These are phyloP conservation scores for Aurifilum marmelostoma DNA, from an alignment of 2,329 filamentous ascomycete genomes.

Conservation along the genomic window DNA sequence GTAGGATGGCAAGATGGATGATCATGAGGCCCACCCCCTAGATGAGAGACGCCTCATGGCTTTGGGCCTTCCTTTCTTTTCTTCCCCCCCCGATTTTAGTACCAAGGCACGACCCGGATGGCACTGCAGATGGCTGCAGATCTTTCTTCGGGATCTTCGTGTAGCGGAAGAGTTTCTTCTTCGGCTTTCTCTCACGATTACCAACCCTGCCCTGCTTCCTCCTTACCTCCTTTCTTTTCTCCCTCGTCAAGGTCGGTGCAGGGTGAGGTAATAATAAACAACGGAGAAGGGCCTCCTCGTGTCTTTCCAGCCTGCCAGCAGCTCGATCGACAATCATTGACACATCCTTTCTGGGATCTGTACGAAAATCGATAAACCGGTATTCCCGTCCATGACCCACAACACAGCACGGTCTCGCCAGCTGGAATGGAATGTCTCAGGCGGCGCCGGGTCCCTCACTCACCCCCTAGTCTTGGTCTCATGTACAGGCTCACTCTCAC, in stretches of 20 bases:
- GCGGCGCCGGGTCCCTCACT: no score
- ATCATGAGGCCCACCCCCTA: background rate
- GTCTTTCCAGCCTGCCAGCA: background rate
- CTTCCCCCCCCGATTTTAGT: background rate
- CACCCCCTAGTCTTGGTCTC: background rate
- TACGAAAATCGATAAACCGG: background rate
- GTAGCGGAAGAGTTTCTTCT: background rate
- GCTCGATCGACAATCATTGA: background rate
- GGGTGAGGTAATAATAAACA: background rate
- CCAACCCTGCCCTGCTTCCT: background rate
- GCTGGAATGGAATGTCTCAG: background rate
- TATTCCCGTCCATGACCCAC: background rate
- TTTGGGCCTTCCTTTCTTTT: background rate
- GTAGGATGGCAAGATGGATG: background rate
- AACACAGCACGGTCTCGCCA: background rate
- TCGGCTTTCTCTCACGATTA: background rate
- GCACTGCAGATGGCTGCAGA: background rate
- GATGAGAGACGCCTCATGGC: background rate
- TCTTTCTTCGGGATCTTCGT: background rate
- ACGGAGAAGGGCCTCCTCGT: background rate
- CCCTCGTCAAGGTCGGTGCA: background rate
- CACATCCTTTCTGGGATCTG: constrained; percentile 3
- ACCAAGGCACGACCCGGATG: background rate
- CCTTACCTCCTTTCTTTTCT: background rate
- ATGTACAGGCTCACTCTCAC: background rate